Conservation (phyloP, 2,329 filamentous ascomycete species). For the Xylaria sp. region DNA sequence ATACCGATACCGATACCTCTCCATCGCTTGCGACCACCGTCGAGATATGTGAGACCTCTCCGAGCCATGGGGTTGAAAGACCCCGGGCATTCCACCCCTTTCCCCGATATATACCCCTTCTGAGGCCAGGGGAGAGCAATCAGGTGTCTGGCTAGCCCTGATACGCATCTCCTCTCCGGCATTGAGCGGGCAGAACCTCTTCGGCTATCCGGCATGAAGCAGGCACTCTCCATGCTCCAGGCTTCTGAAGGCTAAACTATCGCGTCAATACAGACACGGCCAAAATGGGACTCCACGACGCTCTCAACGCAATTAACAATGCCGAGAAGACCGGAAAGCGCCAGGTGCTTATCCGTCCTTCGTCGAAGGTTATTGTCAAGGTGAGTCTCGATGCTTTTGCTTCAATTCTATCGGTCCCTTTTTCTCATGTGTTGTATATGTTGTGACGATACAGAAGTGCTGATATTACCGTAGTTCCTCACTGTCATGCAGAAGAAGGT, state of each 20-base stretch:
- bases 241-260: slow-evolving; percentile 72
- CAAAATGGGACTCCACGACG: slow-evolving; percentile 99
- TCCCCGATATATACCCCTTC: slow-evolving; percentile 49
- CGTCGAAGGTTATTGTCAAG: slow-evolving; percentile 99
- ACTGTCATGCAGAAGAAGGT: slow-evolving; percentile 99
- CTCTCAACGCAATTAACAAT: slow-evolving; percentile 99
- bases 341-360: slow-evolving; percentile 97
- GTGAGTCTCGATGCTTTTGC: slow-evolving; percentile 4
- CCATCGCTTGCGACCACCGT: slow-evolving; percentile 37
- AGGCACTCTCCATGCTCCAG: slow-evolving; percentile 77
- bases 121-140: slow-evolving; percentile 73
- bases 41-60: slow-evolving; percentile 59
- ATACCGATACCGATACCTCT: slow-evolving; percentile 6
- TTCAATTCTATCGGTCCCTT: too few species aligned
- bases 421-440: background rate
- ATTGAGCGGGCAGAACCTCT: slow-evolving; percentile 77
- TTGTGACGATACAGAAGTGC: background rate
- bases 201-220: slow-evolving; percentile 55
- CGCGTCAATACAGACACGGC: slow-evolving; percentile 69
- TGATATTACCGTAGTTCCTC: slow-evolving; percentile 71
- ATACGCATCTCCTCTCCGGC: slow-evolving; percentile 74
- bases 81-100: slow-evolving; percentile 46
- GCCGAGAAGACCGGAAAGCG: slow-evolving; percentile 99
- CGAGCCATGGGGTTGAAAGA: slow-evolving; percentile 51
- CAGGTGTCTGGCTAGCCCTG: slow-evolving; percentile 54